phyloP scores from a whole-genome alignment of 1,139 yeast genomes.

The Chernovozyma sophiae-reginae region DNA sequence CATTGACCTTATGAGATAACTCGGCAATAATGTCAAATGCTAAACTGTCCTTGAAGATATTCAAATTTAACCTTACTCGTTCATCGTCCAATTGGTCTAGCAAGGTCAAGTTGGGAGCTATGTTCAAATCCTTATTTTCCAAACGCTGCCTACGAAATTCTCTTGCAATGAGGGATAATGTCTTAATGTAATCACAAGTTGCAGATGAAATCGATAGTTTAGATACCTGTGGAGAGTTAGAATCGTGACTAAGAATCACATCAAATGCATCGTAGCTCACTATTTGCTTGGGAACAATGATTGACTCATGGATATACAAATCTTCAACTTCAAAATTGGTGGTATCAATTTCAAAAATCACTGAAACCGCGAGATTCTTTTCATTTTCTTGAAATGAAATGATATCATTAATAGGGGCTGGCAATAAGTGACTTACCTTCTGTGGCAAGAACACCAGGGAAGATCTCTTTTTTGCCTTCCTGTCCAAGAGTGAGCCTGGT shows the following conservation, averaged over 20 bases:
- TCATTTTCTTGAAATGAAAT: constrained; percentile 63
- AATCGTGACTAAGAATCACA: constrained; percentile 34
- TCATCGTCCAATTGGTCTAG: constrained; percentile 86
- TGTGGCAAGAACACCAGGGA: constrained; percentile 91
- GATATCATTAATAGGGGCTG: constrained; percentile 54
- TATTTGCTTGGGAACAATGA: constrained; percentile 57
- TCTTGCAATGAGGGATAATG: constrained; percentile 61
- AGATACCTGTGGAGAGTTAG: constrained; percentile 14
- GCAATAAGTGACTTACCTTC: constrained; percentile 64
- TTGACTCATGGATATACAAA: constrained; percentile 73
- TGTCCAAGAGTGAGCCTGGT: constrained; percentile 73
- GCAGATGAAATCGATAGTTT: constrained; percentile 44
- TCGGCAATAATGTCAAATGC: constrained; percentile 67
- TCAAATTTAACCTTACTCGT: constrained; percentile 63
- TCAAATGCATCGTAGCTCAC: constrained; percentile 54
- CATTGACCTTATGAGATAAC: constrained; percentile 74
- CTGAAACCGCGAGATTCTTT: constrained; percentile 68
- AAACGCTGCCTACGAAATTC: constrained; percentile 73
- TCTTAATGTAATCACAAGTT: constrained; percentile 62
- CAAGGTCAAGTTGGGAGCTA: constrained; percentile 58
- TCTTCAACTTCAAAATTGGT: constrained; percentile 69
- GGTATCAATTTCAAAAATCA: constrained; percentile 78
- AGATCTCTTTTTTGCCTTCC: constrained; percentile 87
- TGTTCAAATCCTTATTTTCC: constrained; percentile 44
- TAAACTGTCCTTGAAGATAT: constrained; percentile 62